Evolutionary conservation across 805 yeast genomes (phyloP).

Genomic region (Sugiyamaella lignohabitans): DNA sequence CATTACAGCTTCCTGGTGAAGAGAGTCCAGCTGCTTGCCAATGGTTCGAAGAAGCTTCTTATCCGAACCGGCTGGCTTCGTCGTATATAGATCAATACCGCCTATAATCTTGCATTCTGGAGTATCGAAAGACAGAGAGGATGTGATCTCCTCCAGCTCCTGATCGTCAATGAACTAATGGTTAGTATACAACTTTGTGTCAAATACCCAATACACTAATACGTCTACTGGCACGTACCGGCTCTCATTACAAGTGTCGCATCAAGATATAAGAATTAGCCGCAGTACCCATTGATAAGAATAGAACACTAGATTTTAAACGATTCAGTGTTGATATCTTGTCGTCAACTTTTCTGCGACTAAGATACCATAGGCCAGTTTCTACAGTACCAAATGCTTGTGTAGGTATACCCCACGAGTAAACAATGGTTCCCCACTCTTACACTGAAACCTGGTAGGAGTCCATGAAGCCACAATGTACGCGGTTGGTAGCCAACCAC

Average conservation of each 20-base stretch:
- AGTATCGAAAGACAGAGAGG: constrained; percentile 72
- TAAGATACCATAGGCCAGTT: no score
- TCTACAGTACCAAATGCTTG: no score
- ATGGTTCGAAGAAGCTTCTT: constrained; percentile 81
- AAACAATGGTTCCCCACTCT: no score
- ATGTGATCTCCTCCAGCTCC: constrained; percentile 86
- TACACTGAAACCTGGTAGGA: no score
- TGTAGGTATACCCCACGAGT: no score
- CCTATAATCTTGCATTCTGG: constrained; percentile 74
- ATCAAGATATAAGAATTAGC: background rate
- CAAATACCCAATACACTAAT: background rate
- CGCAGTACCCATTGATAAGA: background rate
- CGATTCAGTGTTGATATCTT: no score
- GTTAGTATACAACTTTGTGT: no score
- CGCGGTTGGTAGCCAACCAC: no score
- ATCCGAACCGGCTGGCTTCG: constrained; percentile 88
- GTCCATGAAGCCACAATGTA: no score
- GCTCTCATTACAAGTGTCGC: background rate
- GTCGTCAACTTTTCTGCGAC: no score
- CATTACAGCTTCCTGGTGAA: constrained; percentile 25
- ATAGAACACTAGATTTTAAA: no score
- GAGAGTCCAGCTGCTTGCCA: constrained; percentile 66
- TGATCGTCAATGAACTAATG: constrained; percentile 81
- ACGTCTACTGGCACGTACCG: background rate
- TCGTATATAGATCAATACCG: constrained; percentile 88